A percentile compares a stretch with the other conserved stretches of the same genome.
Evolutionary conservation across 2,329 filamentous ascomycete species (phyloP).

Genomic region (Pseudogymnoascus sp.): DNA sequence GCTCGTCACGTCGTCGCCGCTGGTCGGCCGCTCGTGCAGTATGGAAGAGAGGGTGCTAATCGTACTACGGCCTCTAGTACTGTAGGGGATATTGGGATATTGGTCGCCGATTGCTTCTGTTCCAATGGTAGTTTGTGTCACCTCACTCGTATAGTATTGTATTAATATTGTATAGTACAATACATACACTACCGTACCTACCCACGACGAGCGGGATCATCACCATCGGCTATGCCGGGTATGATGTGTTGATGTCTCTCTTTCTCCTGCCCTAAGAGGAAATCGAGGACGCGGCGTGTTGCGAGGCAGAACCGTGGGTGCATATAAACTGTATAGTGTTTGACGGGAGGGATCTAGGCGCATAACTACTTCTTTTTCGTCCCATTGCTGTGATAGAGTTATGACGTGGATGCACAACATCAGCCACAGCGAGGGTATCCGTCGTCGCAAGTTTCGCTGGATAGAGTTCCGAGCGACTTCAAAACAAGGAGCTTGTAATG

Average conservation of each 20-base stretch:
- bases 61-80: neutral
- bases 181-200: neutral
- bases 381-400: neutral
- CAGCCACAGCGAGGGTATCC: neutral
- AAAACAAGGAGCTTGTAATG: neutral
- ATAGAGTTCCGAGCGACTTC: neutral
- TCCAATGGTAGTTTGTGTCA: neutral
- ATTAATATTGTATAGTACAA: neutral
- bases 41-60: neutral
- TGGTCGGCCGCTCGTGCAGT: neutral
- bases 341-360: neutral
- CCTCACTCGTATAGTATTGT: neutral
- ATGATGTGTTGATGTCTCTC: neutral
- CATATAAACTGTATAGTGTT: neutral
- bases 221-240: neutral
- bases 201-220: neutral
- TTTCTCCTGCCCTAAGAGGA: neutral
- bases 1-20: neutral
- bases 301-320: neutral
- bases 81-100: neutral
- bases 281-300: neutral
- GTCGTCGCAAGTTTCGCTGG: neutral
- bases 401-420: conserved; percentile 1
- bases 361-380: neutral
- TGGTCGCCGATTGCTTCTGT: neutral